phyloP scores from a whole-genome alignment of 176 grass and related monocot species.

The Bolboschoenus planiculmis region DNA sequence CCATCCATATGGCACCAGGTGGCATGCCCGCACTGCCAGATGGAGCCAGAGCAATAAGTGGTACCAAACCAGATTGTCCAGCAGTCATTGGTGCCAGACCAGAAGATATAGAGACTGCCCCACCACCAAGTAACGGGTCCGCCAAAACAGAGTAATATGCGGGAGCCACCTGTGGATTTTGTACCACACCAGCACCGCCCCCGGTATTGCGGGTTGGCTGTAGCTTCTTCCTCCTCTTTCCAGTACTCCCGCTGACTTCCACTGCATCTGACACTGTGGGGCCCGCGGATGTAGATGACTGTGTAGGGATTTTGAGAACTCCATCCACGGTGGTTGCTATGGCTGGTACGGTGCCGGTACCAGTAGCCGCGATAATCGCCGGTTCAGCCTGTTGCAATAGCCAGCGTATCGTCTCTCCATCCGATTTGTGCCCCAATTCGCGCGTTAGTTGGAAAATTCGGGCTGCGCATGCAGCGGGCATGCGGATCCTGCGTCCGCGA shows the following conservation, averaged over 20 bases:
- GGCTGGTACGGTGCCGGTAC: conserved; percentile 74
- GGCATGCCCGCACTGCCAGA: conserved; percentile 16
- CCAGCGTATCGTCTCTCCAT: conserved; percentile 90
- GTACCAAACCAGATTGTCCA: conserved; percentile 39
- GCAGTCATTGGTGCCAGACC: conserved; percentile 44
- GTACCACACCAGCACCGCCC: not conserved
- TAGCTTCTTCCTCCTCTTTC: conserved; percentile 67
- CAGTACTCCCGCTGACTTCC: conserved; percentile 8
- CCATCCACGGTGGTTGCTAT: conserved; percentile 64
- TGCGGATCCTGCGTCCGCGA: conserved; percentile 78
- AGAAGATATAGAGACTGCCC: conserved; percentile 46
- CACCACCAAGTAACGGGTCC: conserved; percentile 58
- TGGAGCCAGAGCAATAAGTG: conserved; percentile 43
- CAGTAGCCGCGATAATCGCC: conserved; percentile 67
- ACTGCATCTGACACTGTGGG: conserved; percentile 13
- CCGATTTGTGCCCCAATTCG: conserved; percentile 78
- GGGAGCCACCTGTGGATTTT: conserved; percentile 8
- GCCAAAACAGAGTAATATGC: conserved; percentile 46
- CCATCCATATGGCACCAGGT: conserved; percentile 66
- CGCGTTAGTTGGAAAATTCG: conserved; percentile 55
- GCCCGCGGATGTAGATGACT: conserved; percentile 35
- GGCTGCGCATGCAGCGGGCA: conserved; percentile 61
- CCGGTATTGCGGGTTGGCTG: conserved; percentile 53
- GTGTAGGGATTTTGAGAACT: conserved; percentile 55
- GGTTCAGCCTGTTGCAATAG: conserved; percentile 84